phyloP scores from a whole-genome alignment of 495 filamentous ascomycete genomes.

The Lichenothelia convexa region DNA sequence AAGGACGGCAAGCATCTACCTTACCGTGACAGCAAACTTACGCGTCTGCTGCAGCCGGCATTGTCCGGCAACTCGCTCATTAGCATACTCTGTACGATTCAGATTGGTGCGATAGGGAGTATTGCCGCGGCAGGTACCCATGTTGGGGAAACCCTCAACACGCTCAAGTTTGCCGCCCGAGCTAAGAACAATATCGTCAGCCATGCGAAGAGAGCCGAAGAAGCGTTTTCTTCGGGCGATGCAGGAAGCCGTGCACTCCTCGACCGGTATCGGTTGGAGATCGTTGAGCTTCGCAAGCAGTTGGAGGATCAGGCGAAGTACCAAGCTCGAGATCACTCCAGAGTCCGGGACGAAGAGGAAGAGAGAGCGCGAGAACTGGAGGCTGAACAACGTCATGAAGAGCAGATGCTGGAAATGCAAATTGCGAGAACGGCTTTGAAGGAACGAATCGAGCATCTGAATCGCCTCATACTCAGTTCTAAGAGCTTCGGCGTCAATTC shows the following conservation, averaged over 20 bases:
- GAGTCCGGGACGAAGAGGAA: slow-evolving; percentile 49
- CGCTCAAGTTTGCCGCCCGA: slow-evolving; percentile 86
- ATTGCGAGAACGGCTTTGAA: slow-evolving; percentile 88
- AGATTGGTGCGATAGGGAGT: slow-evolving; percentile 50
- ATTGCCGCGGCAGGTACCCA: slow-evolving; percentile 44
- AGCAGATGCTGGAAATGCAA: slow-evolving; percentile 97
- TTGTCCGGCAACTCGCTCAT: slow-evolving; percentile 86
- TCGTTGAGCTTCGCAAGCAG: slow-evolving; percentile 60
- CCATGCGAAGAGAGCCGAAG: slow-evolving; percentile 88
- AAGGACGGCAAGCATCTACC: slow-evolving; percentile 81
- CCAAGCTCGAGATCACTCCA: slow-evolving; percentile 42
- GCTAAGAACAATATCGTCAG: slow-evolving; percentile 97
- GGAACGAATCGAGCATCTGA: slow-evolving; percentile 93
- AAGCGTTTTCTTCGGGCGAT: slow-evolving; percentile 51
- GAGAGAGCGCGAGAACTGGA: slow-evolving; percentile 55
- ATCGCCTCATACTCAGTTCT: slow-evolving; percentile 83
- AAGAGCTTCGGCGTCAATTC: slow-evolving; percentile 87
- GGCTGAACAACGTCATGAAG: slow-evolving; percentile 70
- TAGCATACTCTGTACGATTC: slow-evolving; percentile 91
- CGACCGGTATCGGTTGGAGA: slow-evolving; percentile 89
- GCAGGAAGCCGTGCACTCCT: slow-evolving; percentile 71
- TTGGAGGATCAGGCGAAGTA: slow-evolving; percentile 68
- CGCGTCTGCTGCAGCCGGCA: slow-evolving; percentile 77
- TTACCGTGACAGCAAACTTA: slow-evolving; percentile 94
- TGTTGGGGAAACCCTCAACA: slow-evolving; percentile 80